Base-by-base conservation (phyloP, 2,329 filamentous ascomycete genomes). In the Pseudofabraea citricarpa region DNA sequence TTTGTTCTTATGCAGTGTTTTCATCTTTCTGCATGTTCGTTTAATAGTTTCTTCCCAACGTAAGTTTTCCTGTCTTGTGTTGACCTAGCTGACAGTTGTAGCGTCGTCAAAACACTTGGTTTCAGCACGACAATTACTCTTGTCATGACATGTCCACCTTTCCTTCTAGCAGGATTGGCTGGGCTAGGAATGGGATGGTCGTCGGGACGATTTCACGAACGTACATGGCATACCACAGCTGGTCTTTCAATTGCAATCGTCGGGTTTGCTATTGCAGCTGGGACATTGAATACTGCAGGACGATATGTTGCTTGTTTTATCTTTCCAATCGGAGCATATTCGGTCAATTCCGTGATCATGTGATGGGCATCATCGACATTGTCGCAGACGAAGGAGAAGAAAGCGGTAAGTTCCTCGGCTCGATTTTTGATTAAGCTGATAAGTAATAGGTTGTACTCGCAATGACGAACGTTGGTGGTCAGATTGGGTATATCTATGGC, bases 1-100 rank as follows among this genome's bases (percentile, higher is more conserved):
- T 65, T 71, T 40, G 62, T 62, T 4, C 56, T 71, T 44, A 71
- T 71, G 68, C 66, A 70, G 47, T 70, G 72, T 49, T 65, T 70
- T 56, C 68, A 72, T 52, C 53, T 71, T 35, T 66, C 64, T 6
- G 67, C 67, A 54, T 64, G 43, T 21, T 56, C 56, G 2, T 65
- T 66, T 51, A 63, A 69, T 51, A 66, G 66, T 50, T 69, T 66
- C 54, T 67, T 69, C 44, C 63, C 61, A 2, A 63, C 63, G n/a
- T n/a, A n/a, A n/a, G n/a, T n/a, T n/a, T n/a, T n/a, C n/a, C n/a
- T n/a, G n/a, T n/a, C n/a, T n/a, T n/a, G n/a, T n/a, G n/a, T n/a
- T n/a, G n/a, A n/a, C n/a, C n/a, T n/a, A n/a, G n/a, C n/a, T n/a
- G n/a, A n/a, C n/a, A n/a, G n/a, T n/a, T n/a, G n/a, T n/a, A n/a